Conservation (phyloP, 2,329 filamentous ascomycete genomes). For the Westerdykella aurantiaca region DNA sequence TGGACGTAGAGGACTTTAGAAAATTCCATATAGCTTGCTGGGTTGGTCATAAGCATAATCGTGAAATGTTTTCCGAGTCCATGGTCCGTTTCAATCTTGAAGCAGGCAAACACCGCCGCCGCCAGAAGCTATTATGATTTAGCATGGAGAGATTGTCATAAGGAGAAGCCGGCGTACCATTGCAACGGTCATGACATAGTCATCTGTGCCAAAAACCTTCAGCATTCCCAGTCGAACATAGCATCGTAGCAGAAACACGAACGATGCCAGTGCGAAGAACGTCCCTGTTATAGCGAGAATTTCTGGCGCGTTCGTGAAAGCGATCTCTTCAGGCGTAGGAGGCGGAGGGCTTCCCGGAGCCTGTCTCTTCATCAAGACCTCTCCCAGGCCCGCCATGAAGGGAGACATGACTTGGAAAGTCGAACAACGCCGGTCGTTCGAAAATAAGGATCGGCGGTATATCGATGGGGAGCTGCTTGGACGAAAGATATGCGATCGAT, state of each 20-base stretch:
- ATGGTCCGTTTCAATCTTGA: slow-evolving; percentile 41
- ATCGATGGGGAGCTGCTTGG: slow-evolving; percentile 1
- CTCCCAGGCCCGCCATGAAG: slow-evolving; percentile 5
- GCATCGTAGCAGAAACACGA: slow-evolving; percentile 40
- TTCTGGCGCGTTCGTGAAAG: slow-evolving; percentile 33
- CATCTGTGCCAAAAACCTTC: slow-evolving; percentile 46
- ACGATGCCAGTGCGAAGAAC: slow-evolving; percentile 35
- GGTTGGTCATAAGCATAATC: slow-evolving; percentile 26
- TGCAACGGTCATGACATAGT: slow-evolving; percentile 42
- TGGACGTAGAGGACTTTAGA: slow-evolving; percentile 41
- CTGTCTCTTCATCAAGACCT: slow-evolving; percentile 11
- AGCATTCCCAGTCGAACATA: slow-evolving; percentile 47
- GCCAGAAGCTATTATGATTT: slow-evolving; percentile 8
- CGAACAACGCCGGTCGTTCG: background rate
- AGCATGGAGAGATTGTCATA: background rate
- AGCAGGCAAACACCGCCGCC: slow-evolving; percentile 34
- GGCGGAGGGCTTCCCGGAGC: slow-evolving; percentile 1
- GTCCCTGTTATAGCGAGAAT: slow-evolving; percentile 41
- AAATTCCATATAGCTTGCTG: slow-evolving; percentile 31
- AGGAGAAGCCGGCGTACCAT: slow-evolving; percentile 29
- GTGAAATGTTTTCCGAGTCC: slow-evolving; percentile 45
- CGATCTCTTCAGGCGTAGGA: slow-evolving; percentile 26
- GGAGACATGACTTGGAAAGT: slow-evolving; percentile 1
- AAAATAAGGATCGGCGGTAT: slow-evolving; percentile 2
- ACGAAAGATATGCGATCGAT: slow-evolving; percentile 1